Base-by-base conservation (phyloP, 768 basidiomycete genomes). In the Hypholoma fasciculare region DNA sequence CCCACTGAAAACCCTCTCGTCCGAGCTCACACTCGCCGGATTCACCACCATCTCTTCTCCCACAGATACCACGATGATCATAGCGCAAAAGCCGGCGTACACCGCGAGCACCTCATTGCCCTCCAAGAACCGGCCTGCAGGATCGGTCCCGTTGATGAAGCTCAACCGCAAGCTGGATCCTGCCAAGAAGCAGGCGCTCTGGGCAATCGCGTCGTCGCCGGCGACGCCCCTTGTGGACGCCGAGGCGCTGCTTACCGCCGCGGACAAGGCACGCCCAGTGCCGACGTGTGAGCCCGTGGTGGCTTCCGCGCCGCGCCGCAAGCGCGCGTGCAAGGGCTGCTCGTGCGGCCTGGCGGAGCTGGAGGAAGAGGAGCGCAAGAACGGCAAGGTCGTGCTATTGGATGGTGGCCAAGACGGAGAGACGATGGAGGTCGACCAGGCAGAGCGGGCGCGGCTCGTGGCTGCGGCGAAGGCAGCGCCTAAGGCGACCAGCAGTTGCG, bases 311-410 rank as follows among this genome's bases (percentile, higher is more conserved):
- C 82, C 85, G n/a, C 79, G 89, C 61, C 78, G 90, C 65, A 94
- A 90, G 80, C 89, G 87, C 70, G 96, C 97, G 30, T 99, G 97
- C 83, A 98, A 98, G 77, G 86, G 85, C 69, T 99, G 97, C 74
- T 85, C 93, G 2, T 99, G 97, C 67, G 97, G 97, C n/a, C 81
- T 99, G 57, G 89, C 91, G 16, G 97, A 98, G 78, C 70, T 96
- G 16, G 94, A 97, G 72, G 90, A 86, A 56, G 91, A 94, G 70
- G 94, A 98, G 73, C 71, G 76, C 57, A 76, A 71, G 61, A 74
- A 71, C 47, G 78, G 78, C 62, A 86, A 82, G 63, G 82, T 92
- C 7, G 86, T 94, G 38, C 61, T 92, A 49, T 72, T 93, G 48
- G 86, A 89, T 70, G 88, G 87, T 13, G 74, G 76, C 23, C 80